Conservation (phyloP, 139 green algal species). For the Picochlorum sp. region DNA sequence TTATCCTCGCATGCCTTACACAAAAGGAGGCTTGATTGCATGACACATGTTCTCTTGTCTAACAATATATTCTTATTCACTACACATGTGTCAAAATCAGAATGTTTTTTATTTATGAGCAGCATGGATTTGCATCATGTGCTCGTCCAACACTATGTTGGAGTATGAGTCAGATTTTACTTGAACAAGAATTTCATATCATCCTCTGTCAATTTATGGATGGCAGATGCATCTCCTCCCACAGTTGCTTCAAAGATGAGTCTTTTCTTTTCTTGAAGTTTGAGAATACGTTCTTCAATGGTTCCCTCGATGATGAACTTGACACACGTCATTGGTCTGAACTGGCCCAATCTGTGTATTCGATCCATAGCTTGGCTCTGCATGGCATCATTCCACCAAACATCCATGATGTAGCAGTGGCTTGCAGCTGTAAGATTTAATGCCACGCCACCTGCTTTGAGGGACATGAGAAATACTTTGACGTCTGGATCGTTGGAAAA, state of each 20-base stretch:
- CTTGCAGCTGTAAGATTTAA: constrained; percentile 86
- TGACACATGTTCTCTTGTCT: no score
- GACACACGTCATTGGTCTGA: constrained; percentile 72
- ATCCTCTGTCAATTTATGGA: constrained; percentile 80
- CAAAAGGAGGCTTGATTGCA: no score
- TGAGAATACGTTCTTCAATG: constrained; percentile 92
- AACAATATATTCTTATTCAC: no score
- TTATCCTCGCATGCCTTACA: no score
- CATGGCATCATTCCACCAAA: constrained; percentile 71
- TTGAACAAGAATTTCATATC: constrained; percentile 87
- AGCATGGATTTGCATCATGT: no score
- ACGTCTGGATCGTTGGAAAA: constrained; percentile 73
- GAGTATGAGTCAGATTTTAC: constrained; percentile 7
- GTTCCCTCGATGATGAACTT: constrained; percentile 79
- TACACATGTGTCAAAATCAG: no score
- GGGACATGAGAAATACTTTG: constrained; percentile 67
- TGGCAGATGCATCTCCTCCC: constrained; percentile 59
- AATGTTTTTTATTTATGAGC: no score
- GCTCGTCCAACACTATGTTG: no score
- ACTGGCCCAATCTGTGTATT: constrained; percentile 81
- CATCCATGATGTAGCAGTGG: constrained; percentile 78
- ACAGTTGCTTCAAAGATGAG: constrained; percentile 86
- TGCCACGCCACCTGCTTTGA: constrained; percentile 79
- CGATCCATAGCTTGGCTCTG: constrained; percentile 83
- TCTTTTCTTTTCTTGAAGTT: constrained; percentile 54